Percentiles rank a stretch among this genome's conserved stretches.
Evolutionary conservation across 257 asterid species (phyloP).

Genomic region (Forsythia suspensa): DNA sequence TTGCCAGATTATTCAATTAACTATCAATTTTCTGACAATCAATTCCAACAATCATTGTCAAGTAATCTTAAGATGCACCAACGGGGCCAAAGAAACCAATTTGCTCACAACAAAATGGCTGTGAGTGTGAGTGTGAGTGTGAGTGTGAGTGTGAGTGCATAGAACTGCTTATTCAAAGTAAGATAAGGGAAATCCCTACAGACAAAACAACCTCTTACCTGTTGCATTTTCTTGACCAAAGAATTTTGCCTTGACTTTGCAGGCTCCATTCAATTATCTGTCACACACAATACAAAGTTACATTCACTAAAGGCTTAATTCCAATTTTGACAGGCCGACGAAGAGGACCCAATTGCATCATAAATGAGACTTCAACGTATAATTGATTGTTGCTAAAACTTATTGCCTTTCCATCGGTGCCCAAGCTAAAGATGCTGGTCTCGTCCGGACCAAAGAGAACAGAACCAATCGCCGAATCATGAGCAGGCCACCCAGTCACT

Average conservation of each 20-base stretch:
- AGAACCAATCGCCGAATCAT: conserved; percentile 87
- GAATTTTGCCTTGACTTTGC: conserved; percentile 92
- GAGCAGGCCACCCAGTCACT: conserved; percentile 99
- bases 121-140: neutral
- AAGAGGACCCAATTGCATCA: conserved; percentile 13
- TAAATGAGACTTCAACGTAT: conserved; percentile 19
- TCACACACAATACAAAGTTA: conserved; percentile 5
- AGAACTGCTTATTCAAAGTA: neutral
- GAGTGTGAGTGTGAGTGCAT: neutral
- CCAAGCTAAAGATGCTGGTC: conserved; percentile 95
- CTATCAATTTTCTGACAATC: neutral
- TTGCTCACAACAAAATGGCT: neutral
- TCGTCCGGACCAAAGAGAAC: conserved; percentile 88
- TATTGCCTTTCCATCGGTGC: conserved; percentile 89
- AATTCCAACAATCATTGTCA: neutral
- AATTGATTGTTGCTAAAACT: conserved; percentile 23
- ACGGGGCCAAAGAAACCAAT: neutral
- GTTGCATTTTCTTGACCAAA: conserved; percentile 90
- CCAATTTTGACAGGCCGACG: neutral
- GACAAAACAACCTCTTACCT: conserved; percentile 41
- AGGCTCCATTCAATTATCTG: conserved; percentile 98
- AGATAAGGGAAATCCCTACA: conserved; percentile 3
- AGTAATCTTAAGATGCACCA: neutral
- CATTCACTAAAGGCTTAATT: neutral
- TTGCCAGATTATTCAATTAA: neutral